A percentile compares a stretch with the other conserved stretches of the same genome.
These are phyloP conservation scores for Trapa bicornis DNA, from an alignment of 345 rosid species.

Conservation along the genomic window DNA sequence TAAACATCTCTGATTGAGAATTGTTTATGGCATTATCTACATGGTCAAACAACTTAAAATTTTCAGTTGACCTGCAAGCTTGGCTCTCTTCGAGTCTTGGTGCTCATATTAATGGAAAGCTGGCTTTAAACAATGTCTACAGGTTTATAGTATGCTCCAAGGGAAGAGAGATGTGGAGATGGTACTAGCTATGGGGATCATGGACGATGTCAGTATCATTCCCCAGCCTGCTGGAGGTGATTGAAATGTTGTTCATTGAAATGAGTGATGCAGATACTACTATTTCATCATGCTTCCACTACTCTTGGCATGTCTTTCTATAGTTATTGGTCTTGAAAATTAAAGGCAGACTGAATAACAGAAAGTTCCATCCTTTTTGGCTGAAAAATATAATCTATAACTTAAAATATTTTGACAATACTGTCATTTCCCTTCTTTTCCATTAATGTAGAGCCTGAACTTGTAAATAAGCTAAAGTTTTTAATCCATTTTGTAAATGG, in stretches of 20 bases:
- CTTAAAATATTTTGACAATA: not conserved
- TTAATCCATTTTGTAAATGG: too few species aligned
- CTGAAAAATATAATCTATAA: not conserved
- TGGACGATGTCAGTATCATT: slow-evolving; percentile 89
- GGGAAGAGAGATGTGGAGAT: slow-evolving; percentile 92
- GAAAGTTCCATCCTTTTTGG: not conserved
- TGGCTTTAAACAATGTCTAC: slow-evolving; percentile 6
- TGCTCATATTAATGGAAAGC: not conserved
- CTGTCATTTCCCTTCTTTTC: not conserved
- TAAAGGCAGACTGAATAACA: not conserved
- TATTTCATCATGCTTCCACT: not conserved
- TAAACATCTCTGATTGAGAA: not conserved
- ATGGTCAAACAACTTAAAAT: not conserved
- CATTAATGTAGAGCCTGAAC: too few species aligned
- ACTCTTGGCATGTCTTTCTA: too few species aligned
- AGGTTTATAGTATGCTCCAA: slow-evolving; percentile 95
- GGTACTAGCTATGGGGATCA: slow-evolving; percentile 86
- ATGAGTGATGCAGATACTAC: not conserved
- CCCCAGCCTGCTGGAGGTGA: slow-evolving; percentile 98
- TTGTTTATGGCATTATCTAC: not conserved
- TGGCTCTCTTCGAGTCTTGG: not conserved
- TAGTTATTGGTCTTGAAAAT: not conserved
- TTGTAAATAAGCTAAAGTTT: too few species aligned
- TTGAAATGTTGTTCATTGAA: slow-evolving; percentile 5
- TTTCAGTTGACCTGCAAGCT: not conserved